Percentiles rank a stretch among this genome's conserved stretches.
These are phyloP conservation scores for Aspergillus aculeatinus DNA, from an alignment of 2,329 filamentous ascomycete genomes.

Conservation along the genomic window DNA sequence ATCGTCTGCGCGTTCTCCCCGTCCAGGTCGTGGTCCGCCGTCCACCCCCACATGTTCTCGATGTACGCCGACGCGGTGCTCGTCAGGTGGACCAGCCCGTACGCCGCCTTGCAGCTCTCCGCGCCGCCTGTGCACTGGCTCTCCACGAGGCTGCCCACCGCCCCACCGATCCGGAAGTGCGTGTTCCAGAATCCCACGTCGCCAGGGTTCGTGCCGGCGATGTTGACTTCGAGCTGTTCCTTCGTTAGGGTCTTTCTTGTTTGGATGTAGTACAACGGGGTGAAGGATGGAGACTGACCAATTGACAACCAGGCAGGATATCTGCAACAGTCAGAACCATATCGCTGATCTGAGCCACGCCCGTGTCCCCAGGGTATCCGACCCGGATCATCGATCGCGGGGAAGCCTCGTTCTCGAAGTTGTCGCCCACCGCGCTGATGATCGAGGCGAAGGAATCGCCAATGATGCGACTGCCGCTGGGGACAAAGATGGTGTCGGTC, in stretches of 20 bases:
- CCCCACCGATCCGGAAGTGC: constrained; percentile 49
- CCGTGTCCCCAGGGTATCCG: constrained; percentile 52
- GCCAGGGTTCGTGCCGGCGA: constrained; percentile 32
- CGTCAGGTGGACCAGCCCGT: constrained; percentile 54
- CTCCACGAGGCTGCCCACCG: constrained; percentile 34
- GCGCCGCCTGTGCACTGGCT: neutral
- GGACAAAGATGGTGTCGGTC: constrained; percentile 48
- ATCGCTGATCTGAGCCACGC: constrained; percentile 53
- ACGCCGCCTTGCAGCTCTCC: constrained; percentile 49
- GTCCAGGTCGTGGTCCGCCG: constrained; percentile 51
- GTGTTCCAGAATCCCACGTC: constrained; percentile 55
- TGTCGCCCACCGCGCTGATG: constrained; percentile 50
- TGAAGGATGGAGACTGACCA: neutral
- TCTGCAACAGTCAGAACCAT: constrained; percentile 48
- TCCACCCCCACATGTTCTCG: constrained; percentile 56
- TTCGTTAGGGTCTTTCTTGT: too few relatives aligned
- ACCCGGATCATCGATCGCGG: constrained; percentile 54
- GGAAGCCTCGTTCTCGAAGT: constrained; percentile 45
- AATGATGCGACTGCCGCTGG: constrained; percentile 51
- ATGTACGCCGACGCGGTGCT: constrained; percentile 51
- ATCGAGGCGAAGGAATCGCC: constrained; percentile 54
- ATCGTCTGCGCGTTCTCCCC: constrained; percentile 26
- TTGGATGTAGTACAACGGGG: too few relatives aligned
- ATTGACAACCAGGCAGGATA: constrained; percentile 33
- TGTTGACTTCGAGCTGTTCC: constrained; percentile 1